These are phyloP conservation scores for Arthrobotrys musiformis DNA, from an alignment of 2,329 filamentous ascomycete genomes.

Conservation along the genomic window DNA sequence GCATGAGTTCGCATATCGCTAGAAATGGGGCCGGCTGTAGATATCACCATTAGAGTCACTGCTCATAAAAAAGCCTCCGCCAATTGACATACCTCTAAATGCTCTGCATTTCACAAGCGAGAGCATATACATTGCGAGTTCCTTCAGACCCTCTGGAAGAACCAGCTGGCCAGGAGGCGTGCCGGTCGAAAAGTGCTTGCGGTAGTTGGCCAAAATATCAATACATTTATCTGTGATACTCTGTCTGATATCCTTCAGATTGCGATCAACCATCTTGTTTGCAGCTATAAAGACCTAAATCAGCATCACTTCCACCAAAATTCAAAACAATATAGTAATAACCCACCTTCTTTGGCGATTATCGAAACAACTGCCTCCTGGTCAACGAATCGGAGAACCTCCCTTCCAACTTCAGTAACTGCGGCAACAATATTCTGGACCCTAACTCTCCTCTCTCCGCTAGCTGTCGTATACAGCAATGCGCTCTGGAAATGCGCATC, in stretches of 20 bases:
- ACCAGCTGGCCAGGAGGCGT: slow-evolving; percentile 93
- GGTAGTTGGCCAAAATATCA: slow-evolving; percentile 89
- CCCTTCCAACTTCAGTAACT: slow-evolving; percentile 84
- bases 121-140: slow-evolving; percentile 96
- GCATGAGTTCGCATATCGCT: slow-evolving; percentile 91
- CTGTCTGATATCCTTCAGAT: slow-evolving; percentile 85
- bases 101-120: slow-evolving; percentile 88
- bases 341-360: slow-evolving; percentile 81
- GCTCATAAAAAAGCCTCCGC: not conserved
- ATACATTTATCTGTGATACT: slow-evolving; percentile 89
- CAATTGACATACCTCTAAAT: slow-evolving; percentile 74
- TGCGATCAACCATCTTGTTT: slow-evolving; percentile 79
- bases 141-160: slow-evolving; percentile 93
- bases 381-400: slow-evolving; percentile 90
- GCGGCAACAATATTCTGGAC: slow-evolving; percentile 95
- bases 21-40: slow-evolving; percentile 79
- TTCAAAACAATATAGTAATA: not conserved
- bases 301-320: slow-evolving; percentile 55
- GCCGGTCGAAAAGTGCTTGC: slow-evolving; percentile 87
- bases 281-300: slow-evolving; percentile 68
- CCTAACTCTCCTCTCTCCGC: slow-evolving; percentile 86
- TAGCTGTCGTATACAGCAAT: slow-evolving; percentile 90
- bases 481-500: slow-evolving; percentile 98
- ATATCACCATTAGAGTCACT: slow-evolving; percentile 2
- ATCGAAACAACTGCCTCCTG: slow-evolving; percentile 91